Percentiles rank a stretch among this genome's conserved stretches.
These are phyloP conservation scores for Chytridium lagenaria DNA, from an alignment of 371 early-diverging fungal genomes.

Conservation along the genomic window DNA sequence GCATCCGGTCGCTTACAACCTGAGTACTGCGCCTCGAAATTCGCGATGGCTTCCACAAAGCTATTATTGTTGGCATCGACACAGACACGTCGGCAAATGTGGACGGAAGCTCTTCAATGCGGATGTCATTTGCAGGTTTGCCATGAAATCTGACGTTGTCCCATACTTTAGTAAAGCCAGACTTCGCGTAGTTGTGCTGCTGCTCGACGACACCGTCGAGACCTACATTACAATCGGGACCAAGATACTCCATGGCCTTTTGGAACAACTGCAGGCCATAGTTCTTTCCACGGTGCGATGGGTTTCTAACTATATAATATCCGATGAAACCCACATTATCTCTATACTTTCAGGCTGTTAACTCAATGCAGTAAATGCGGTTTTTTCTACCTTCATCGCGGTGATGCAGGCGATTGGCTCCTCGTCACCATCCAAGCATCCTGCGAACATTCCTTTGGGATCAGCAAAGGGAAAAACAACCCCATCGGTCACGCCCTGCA, in stretches of 20 bases:
- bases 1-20: background rate
- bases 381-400: conserved; percentile 8
- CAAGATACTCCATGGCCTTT: conserved; percentile 10
- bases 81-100: too few relatives aligned
- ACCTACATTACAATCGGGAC: conserved; percentile 3
- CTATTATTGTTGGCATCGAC: too few relatives aligned
- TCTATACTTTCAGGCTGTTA: background rate
- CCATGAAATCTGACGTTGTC: conserved; percentile 18
- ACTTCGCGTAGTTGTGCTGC: conserved; percentile 16
- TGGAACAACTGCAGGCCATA: conserved; percentile 5
- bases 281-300: background rate
- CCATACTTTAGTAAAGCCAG: conserved; percentile 11
- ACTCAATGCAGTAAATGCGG: background rate
- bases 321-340: conserved; percentile 7
- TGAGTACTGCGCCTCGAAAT: conserved; percentile 7
- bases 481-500: conserved; percentile 7
- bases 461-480: conserved; percentile 14
- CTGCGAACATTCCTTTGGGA: conserved; percentile 6
- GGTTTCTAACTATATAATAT: conserved; percentile 7
- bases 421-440: background rate
- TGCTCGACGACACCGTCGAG: conserved; percentile 22
- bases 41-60: background rate
- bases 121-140: background rate
- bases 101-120: too few relatives aligned
- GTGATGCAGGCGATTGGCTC: conserved; percentile 16